These are phyloP conservation scores for Poronia punctata DNA, from an alignment of 495 filamentous ascomycete species.

Conservation along the genomic window DNA sequence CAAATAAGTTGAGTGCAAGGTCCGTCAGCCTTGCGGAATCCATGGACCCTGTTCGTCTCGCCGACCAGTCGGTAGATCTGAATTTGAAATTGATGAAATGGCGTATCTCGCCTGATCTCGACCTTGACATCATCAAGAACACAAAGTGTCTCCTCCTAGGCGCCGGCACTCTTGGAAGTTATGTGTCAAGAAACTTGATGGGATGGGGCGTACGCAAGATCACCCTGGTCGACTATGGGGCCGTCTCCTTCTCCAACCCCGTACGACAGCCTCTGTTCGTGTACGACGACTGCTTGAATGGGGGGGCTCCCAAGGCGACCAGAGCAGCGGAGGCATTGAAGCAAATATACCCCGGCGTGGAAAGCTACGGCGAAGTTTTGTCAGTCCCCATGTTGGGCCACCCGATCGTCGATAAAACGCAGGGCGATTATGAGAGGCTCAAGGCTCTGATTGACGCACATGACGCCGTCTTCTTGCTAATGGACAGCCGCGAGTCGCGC, in stretches of 20 bases:
- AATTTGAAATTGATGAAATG: constrained; percentile 99
- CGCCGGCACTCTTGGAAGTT: constrained; percentile 88
- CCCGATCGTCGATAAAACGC: constrained; percentile 64
- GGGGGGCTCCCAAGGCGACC: constrained; percentile 75
- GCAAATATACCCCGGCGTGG: constrained; percentile 86
- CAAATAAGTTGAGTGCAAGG: constrained; percentile 66
- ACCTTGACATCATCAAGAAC: constrained; percentile 82
- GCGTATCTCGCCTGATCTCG: constrained; percentile 81
- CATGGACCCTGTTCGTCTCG: constrained; percentile 79
- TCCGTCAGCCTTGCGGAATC: constrained; percentile 78
- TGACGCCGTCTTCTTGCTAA: constrained; percentile 88
- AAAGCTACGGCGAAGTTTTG: constrained; percentile 67
- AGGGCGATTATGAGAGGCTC: constrained; percentile 67
- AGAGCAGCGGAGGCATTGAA: constrained; percentile 74
- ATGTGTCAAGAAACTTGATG: constrained; percentile 83
- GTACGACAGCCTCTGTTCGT: constrained; percentile 89
- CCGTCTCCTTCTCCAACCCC: constrained; percentile 93
- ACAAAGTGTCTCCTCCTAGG: constrained; percentile 93
- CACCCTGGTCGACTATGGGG: constrained; percentile 92
- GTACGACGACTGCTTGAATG: constrained; percentile 80
- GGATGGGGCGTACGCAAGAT: constrained; percentile 97
- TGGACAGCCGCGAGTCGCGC: constrained; percentile 91
- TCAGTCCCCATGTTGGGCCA: constrained; percentile 95
- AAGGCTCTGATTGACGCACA: constrained; percentile 73
- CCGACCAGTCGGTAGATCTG: constrained; percentile 93